Base-by-base conservation (phyloP, 495 filamentous ascomycete species). In the Aspergillus panamensis region DNA sequence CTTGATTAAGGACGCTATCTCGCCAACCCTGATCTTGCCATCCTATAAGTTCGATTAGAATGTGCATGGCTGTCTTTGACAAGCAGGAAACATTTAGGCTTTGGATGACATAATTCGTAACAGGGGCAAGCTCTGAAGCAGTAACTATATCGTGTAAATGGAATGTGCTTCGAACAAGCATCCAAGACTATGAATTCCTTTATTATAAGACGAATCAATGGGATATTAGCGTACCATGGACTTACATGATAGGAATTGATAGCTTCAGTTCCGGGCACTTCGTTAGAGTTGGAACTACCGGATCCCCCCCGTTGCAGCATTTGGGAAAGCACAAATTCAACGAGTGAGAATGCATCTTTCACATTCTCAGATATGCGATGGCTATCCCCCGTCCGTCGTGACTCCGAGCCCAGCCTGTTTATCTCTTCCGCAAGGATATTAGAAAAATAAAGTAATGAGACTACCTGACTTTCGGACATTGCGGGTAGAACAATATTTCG, bases 351-450 rank as follows among this genome's bases (percentile, higher is more conserved):
- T 3, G 69, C 73, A 64, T 77, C 73, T 43, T 65, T 58, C 32
- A 69, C 66, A 54, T 76, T 79, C 25, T 63, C 59, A n/a, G 62
- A 60, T 10, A 68, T 54, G 13, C 62, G 66, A 19, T 59, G 58
- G n/a, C 33, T 51, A 25, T 70, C 64, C 8, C 25, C 61, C 48
- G 32, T 58, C 35, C 60, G 55, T 25, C 63, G 59, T 16, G 57
- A 44, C 35, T 70, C 67, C 14, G 56, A 48, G 29, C 59, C 61
- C 47, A 45, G 61, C 63, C 86, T 88, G 47, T 82, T 80, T 8
- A 85, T 83, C 61, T 96, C 91, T 61, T 95, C 90, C 3, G 87
- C 88, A 8, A 96, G 69, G 14, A 80, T 82, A 47, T 82, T 78
- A 3, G 83, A 81, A 65, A 96, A 93, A 78, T 88, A 91, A 12